A percentile compares a stretch with the other conserved stretches of the same genome.
phyloP scores from a whole-genome alignment of 164 flowering plant species.

The Echeveria elegans region DNA sequence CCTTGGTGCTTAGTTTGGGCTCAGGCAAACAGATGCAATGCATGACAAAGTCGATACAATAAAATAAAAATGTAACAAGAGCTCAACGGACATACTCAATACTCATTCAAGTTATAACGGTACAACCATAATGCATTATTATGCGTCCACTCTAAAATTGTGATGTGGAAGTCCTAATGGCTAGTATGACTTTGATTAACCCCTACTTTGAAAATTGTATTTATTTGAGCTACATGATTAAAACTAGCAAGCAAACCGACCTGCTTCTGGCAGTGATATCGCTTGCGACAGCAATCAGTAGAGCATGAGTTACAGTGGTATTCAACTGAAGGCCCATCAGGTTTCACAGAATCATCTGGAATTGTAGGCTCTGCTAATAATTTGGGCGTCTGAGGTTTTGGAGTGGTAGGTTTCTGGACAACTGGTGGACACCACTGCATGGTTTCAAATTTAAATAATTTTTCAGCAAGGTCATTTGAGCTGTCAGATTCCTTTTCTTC shows the following conservation, averaged over 20 bases:
- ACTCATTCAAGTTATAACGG: neutral
- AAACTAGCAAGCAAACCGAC: slow-evolving; percentile 23
- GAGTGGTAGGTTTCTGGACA: slow-evolving; percentile 23
- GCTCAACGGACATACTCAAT: neutral
- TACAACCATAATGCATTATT: neutral
- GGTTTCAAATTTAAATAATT: slow-evolving; percentile 63
- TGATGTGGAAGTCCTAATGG: too few species aligned
- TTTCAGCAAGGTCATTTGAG: slow-evolving; percentile 40
- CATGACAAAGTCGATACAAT: neutral
- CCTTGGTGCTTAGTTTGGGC: neutral
- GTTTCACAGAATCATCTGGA: slow-evolving; percentile 58
- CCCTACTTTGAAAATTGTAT: too few species aligned
- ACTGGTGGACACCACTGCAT: slow-evolving; percentile 27
- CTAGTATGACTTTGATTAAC: too few species aligned
- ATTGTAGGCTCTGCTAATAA: slow-evolving; percentile 65
- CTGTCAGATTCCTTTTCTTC: slow-evolving; percentile 25
- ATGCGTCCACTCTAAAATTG: too few species aligned
- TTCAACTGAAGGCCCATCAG: slow-evolving; percentile 87
- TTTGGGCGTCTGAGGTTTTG: slow-evolving; percentile 37
- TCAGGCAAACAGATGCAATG: neutral
- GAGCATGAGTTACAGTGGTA: slow-evolving; percentile 99
- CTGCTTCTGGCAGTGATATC: slow-evolving; percentile 99
- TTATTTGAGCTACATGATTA: too few species aligned
- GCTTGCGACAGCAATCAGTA: slow-evolving; percentile 96
- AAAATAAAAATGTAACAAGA: neutral